Base-by-base conservation (phyloP, 2,329 filamentous ascomycete species). In the Didymellaceae sp. region DNA sequence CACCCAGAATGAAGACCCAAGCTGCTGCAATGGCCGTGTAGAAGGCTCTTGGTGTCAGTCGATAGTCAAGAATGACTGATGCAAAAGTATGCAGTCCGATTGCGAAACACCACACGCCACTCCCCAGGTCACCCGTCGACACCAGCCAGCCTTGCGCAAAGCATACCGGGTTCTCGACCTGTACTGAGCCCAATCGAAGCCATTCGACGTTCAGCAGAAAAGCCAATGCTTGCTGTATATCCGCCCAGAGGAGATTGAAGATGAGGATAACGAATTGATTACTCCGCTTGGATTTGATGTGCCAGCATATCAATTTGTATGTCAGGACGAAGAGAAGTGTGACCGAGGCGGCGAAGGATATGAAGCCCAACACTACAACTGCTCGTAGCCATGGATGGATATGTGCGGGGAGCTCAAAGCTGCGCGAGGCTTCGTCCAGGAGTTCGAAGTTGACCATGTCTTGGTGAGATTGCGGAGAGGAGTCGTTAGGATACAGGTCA, bases 191-290 rank as follows among this genome's bases (percentile, higher is more conserved):
- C 11, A 74, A 66, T 1, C 71, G 67, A 5, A 88, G 74, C 81
- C 86, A 87, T 26, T 80, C 74, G 4, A 80, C 78, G 54, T 86
- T 88, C 39, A 89, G 75, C 33, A 86, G 61, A 63, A 89, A 90
- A 4, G 85, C 83, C 0, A 83, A 67, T 6, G 83, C 79, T 62
- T 89, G 87, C 61, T 86, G 83, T 46, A 88, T 79, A 59, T 90
- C 87, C 51, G 87, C 86, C 17, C 87, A 72, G 5, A 90, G 75
- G 0, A 90, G 79, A 65, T 89, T 89, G 66, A 87, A 82, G 50
- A 89, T 86, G 4, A 90, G 77, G 0, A 89, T 75, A 21, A 89
- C 78, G 62, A 89, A 87, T 68, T 89, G 87, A 57, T 88, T 89
- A 57, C 62, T 70, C 13, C 64, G 59, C 34, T 70, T 72, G 8